Conservation (phyloP, 495 filamentous ascomycete genomes). For the Cladorrhinum samala region DNA sequence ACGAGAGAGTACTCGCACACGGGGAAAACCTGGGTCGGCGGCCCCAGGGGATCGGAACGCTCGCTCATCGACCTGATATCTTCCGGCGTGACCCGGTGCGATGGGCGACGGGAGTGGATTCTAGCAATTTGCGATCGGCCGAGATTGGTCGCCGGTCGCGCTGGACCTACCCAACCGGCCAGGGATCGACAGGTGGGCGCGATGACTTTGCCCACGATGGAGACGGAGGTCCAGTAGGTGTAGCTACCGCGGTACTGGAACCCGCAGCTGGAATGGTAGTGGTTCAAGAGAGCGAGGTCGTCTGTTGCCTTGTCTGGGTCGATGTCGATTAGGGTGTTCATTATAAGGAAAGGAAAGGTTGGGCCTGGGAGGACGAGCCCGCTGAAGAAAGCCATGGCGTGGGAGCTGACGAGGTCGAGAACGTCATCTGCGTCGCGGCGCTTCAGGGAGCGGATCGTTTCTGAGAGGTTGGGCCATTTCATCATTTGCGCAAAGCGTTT, state of each 20-base stretch:
- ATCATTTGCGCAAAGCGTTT: constrained; percentile 60
- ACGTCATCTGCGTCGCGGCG: constrained; percentile 48
- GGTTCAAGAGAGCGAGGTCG: constrained; percentile 53
- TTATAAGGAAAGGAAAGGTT: constrained; percentile 63
- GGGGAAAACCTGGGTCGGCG: constrained; percentile 49
- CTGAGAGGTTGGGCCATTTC: constrained; percentile 66
- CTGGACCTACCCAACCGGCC: constrained; percentile 65
- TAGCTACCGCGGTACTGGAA: constrained; percentile 63
- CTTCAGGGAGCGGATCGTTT: constrained; percentile 52
- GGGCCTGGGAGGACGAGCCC: constrained; percentile 63
- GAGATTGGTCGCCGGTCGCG: constrained; percentile 55
- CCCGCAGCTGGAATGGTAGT: constrained; percentile 56
- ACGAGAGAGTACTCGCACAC: constrained; percentile 56
- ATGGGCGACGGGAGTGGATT: constrained; percentile 48
- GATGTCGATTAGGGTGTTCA: constrained; percentile 67
- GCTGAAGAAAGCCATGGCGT: constrained; percentile 67
- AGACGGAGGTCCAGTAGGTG: constrained; percentile 65
- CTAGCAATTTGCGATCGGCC: constrained; percentile 56
- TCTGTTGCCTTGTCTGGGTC: constrained; percentile 54
- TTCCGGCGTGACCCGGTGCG: constrained; percentile 37
- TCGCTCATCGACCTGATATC: constrained; percentile 54
- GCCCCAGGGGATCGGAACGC: constrained; percentile 60
- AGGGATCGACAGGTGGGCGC: constrained; percentile 66
- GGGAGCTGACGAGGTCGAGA: constrained; percentile 54
- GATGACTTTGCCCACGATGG: constrained; percentile 69